Conservation (phyloP, 2,329 filamentous ascomycete species). For the Stagonosporopsis chrysanthemi region DNA sequence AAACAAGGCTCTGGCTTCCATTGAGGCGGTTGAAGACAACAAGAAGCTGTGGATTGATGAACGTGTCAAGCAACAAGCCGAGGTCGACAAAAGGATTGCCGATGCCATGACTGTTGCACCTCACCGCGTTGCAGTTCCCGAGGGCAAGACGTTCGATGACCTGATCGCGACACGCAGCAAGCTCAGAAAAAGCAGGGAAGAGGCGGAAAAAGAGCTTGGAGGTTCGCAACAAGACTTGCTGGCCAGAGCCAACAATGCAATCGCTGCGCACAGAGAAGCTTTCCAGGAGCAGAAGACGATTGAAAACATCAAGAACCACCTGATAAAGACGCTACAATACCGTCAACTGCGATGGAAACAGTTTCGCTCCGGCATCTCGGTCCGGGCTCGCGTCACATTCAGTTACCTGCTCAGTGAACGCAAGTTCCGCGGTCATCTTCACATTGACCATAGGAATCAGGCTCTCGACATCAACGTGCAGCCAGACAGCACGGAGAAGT, state of each 20-base stretch:
- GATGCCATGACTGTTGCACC: conserved; percentile 31
- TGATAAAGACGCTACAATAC: conserved; percentile 68
- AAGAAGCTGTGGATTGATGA: conserved; percentile 37
- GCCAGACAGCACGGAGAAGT: conserved; percentile 72
- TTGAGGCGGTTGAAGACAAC: conserved; percentile 45
- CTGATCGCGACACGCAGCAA: conserved; percentile 43
- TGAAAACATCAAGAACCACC: conserved; percentile 37
- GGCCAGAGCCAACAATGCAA: conserved; percentile 39
- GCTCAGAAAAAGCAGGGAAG: conserved; percentile 38
- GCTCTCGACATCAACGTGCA: conserved; percentile 78
- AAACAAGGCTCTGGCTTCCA: conserved; percentile 50
- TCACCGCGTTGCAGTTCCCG: conserved; percentile 39
- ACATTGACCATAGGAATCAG: conserved; percentile 78
- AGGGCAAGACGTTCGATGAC: conserved; percentile 40
- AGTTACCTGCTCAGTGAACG: conserved; percentile 88
- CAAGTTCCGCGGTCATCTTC: conserved; percentile 82
- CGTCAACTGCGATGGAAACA: conserved; percentile 78
- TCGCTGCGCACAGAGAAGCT: conserved; percentile 31
- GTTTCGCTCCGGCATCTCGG: conserved; percentile 85
- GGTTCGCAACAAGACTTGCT: conserved; percentile 44
- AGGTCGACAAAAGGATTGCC: conserved; percentile 33
- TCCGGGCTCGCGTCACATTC: conserved; percentile 85
- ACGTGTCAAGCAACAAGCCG: conserved; percentile 36
- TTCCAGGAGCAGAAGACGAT: conserved; percentile 30
- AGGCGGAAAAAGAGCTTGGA: conserved; percentile 42